Evolutionary conservation across 129 eudicot species (phyloP).

Genomic region (sunflower (Helianthus annuus)): DNA sequence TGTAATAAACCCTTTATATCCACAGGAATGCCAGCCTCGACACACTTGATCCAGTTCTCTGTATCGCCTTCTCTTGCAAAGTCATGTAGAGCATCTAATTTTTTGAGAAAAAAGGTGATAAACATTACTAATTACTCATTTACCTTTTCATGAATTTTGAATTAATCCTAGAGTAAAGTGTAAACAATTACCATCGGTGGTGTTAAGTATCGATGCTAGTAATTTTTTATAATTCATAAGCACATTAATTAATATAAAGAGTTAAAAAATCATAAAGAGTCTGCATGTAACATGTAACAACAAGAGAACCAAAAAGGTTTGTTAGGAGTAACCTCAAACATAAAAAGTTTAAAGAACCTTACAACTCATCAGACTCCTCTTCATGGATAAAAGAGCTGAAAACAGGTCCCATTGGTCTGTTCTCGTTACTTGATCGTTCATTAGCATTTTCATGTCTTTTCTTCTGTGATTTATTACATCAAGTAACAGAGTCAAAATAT

Average conservation of each 20-base stretch:
- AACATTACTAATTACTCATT: neutral
- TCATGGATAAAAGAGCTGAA: slow-evolving; percentile 79
- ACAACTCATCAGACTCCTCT: slow-evolving; percentile 90
- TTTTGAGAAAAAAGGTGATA: slow-evolving; percentile 45
- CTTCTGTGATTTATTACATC: slow-evolving; percentile 48
- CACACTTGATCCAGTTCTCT: slow-evolving; percentile 70
- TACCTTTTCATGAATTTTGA: no score
- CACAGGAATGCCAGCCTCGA: slow-evolving; percentile 74
- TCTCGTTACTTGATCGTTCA: slow-evolving; percentile 47
- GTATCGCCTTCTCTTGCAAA: slow-evolving; percentile 95
- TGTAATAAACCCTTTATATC: slow-evolving; percentile 58
- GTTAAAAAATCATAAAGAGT: no score
- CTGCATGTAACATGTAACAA: slow-evolving; percentile 21
- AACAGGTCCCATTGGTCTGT: slow-evolving; percentile 97
- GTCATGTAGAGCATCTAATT: slow-evolving; percentile 84
- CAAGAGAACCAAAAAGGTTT: no score
- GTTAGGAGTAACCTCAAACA: no score
- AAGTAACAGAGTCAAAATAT: slow-evolving; percentile 8
- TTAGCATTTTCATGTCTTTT: slow-evolving; percentile 43
- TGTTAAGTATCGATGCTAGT: no score
- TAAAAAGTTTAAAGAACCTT: no score
- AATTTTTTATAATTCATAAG: no score
- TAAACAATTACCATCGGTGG: no score
- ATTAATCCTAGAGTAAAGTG: no score
- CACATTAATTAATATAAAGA: no score